Evolutionary conservation across 495 filamentous ascomycete species (phyloP), one percentile per base, ranked within the genome.

Genomic region (Penicillium malachiteum): DNA sequence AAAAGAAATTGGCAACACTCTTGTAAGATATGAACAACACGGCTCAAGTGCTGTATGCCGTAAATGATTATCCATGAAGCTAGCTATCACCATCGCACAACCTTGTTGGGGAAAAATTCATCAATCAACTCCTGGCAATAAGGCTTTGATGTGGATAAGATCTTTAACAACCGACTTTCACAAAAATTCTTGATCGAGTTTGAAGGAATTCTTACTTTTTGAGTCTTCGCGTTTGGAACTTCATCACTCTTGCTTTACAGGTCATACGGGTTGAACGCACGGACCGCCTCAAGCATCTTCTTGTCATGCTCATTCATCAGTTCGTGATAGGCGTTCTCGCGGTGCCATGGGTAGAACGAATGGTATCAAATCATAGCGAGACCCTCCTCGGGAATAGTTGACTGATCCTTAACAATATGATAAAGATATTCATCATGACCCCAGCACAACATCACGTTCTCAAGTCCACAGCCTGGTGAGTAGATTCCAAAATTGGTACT

Each of bases 311-410:
- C 84, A 63, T 86, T 77, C 88, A 92, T 92, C 56, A 92, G 79
- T 69, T 84, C 82, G 45, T 64, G 67, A 65, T 92, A 92, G 1
- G 86, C 88, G 42, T 83, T 83, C 59, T 83, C 83, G 33, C 72
- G 79, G 63, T 92, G 90, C 89, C 90, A 94, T 88, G 82, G 21
- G 64, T 94, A 94, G 69, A 94, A 94, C 0, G 80, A 85, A 59
- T 94, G 90, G 64, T 89, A 92, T 48, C 89, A 73, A 56, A 92
- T 88, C 87, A 94, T 91, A 32, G 89, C 90, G 17, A 94, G 77
- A 8, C 86, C 87, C 74, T 91, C 88, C 18, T 74, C 70, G 1
- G 90, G 90, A 12, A 94, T 69, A 11, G 76, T 84, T 6, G 79
- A 84, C 73, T 91, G 88, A 35, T 87, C 83, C 70, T 85, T 87